A percentile compares a stretch with the other conserved stretches of the same genome.
Evolutionary conservation across 495 filamentous ascomycete genomes (phyloP).

Genomic region (Elasticomyces elasticus): DNA sequence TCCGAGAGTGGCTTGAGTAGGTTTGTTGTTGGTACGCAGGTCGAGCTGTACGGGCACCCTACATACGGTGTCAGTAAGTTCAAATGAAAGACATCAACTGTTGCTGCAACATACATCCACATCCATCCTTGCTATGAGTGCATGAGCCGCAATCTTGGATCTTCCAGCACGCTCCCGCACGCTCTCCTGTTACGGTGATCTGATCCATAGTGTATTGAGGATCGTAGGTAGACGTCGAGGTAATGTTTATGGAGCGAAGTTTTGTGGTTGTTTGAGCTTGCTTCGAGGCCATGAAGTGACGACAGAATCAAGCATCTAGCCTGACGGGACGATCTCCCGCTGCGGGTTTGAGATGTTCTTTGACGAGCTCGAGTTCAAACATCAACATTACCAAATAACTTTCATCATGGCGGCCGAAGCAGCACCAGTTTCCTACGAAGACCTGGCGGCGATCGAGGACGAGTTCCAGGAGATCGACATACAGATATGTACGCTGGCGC

Average conservation of each 20-base stretch:
- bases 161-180: conserved; percentile 7
- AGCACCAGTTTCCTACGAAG: conserved; percentile 26
- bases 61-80: background rate
- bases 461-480: conserved; percentile 62
- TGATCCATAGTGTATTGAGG: background rate
- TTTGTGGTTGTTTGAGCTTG: background rate
- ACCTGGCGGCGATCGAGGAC: conserved; percentile 32
- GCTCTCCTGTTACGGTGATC: background rate
- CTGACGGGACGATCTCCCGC: background rate
- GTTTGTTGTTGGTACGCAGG: conserved; percentile 11
- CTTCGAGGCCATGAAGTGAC: background rate
- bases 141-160: conserved; percentile 12
- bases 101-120: background rate
- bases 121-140: conserved; percentile 5
- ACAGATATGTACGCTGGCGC: conserved; percentile 49
- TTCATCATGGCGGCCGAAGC: conserved; percentile 25
- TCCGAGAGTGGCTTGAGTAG: conserved; percentile 6
- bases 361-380: background rate
- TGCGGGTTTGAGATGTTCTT: no score
- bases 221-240: background rate
- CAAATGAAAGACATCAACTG: background rate
- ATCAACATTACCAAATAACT: background rate
- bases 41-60: conserved; percentile 1
- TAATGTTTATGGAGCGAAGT: background rate
- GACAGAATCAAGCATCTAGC: background rate